Evolutionary conservation across 2,329 filamentous ascomycete genomes (phyloP), one percentile per base, ranked within the genome.

Genomic region (Boeremia exigua): DNA sequence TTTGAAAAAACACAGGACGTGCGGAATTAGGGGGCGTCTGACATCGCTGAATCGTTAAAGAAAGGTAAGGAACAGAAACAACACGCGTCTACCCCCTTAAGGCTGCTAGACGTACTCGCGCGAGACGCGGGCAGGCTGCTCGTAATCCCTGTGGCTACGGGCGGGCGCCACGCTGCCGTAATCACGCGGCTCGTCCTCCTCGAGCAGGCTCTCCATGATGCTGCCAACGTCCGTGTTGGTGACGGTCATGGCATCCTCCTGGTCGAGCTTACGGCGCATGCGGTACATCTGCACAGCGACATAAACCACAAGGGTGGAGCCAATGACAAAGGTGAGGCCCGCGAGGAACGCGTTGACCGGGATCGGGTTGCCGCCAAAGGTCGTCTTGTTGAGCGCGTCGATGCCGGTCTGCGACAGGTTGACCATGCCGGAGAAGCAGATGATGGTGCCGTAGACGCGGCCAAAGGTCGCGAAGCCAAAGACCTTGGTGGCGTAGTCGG

Each of bases 391-490:
- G 44, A 95, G 70, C 14, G 87, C 85, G 72, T 96, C 92, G 23
- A 96, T 81, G 0, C 84, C 91, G 2, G 88, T 88, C 76, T 96
- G 91, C 2, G 85, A 85, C 63, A 96, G 91, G 73, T 95, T 96
- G 69, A 92, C 82, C 2, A 96, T 72, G 0, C 92, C 92, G 0
- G 92, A 88, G 4, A 94, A 77, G 75, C 90, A 95, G 64, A 96
- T 95, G 60, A 96, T 89, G 27, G 92, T 83, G 4, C 92, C 92
- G 74, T 96, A 96, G 7, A 96, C 91, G 40, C 90, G 95, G 27
- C 92, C 92, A 68, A 96, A 96, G 0, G 91, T 96, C 53, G 87
- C 73, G 75, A 96, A 96, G 5, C 92, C 92, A 71, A 96, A 96
- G 19, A 96, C 92, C 75, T 96, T 96, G 57, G 91, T 91, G 25